A percentile compares a stretch with the other conserved stretches of the same genome.
These are phyloP conservation scores for Lenzites betulinus DNA, from an alignment of 768 basidiomycete genomes.

Conservation along the genomic window DNA sequence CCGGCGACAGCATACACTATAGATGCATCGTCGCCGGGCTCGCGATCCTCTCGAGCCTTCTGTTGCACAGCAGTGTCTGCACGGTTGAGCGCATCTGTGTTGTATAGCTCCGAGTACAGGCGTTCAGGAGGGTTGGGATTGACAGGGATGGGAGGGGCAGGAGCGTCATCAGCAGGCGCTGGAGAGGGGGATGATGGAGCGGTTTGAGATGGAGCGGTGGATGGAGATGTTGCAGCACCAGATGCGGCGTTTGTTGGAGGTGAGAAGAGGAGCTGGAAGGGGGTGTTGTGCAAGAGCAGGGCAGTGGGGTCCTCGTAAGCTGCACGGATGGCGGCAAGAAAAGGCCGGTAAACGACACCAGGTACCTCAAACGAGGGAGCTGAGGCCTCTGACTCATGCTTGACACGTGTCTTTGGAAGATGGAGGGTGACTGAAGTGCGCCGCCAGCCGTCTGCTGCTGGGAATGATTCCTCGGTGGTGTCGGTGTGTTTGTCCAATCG, in stretches of 20 bases:
- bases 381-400: neutral
- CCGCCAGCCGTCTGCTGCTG: neutral
- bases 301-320: neutral
- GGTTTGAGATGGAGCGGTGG: neutral
- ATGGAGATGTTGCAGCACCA: neutral
- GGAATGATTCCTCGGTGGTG: neutral
- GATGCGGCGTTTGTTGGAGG: neutral
- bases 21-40: slow-evolving; percentile 5
- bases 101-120: slow-evolving; percentile 22
- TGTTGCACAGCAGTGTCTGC: slow-evolving; percentile 12
- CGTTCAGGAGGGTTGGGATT: neutral
- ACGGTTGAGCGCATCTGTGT: slow-evolving; percentile 16
- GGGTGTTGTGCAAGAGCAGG: neutral
- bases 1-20: slow-evolving; percentile 14
- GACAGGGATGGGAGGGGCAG: neutral
- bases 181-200: neutral
- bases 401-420: neutral
- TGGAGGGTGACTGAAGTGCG: neutral
- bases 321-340: neutral
- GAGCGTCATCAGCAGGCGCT: neutral
- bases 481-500: neutral
- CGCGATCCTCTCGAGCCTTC: slow-evolving; percentile 12
- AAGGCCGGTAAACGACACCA: neutral
- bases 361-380: neutral
- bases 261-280: neutral